Base-by-base conservation (phyloP, 768 basidiomycete species). In the Pluteus cervinus region DNA sequence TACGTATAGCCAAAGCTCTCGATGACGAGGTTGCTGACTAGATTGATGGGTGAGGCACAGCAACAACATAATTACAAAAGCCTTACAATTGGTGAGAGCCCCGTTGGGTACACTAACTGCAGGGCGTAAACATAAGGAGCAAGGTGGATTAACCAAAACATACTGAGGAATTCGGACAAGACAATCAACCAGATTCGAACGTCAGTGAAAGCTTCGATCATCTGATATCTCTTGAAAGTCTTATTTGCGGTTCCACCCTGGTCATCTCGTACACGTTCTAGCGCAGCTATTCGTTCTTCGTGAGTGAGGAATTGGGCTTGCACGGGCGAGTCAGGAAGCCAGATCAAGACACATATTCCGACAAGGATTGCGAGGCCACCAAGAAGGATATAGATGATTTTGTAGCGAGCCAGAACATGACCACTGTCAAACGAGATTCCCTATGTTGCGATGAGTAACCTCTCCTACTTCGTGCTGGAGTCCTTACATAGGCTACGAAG, bases 31-130 rank as follows among this genome's bases (percentile, higher is more conserved):
- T 79, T 81, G 52, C 76, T 73, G 56, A 74, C n/a, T n/a, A n/a
- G n/a, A n/a, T n/a, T n/a, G n/a, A n/a, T n/a, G n/a, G n/a, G 77
- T 79, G 37, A 4, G 22, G 16, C n/a, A 4, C 12, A n/a, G 24
- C 18, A 2, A 39, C 18, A 23, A 17, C n/a, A n/a, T n/a, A n/a
- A n/a, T n/a, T 22, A 2, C n/a, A 24, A 14, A 10, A 9, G 8
- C 58, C 72, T 43, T 42, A 79, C 77, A 80, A 43, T 81, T 79
- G 49, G 69, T 78, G 22, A 81, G 49, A 2, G 53, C 79, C 14
- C 80, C 79, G 46, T 78, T 81, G 0, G 80, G 79, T 23, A 82
- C 73, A 46, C 75, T 80, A 38, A 75, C 79, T 82, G 34, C 5
- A 18, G 29, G 22, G 25, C 26, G 11, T 31, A 26, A 36, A 45